Base-by-base conservation (phyloP, 768 basidiomycete species). In the Boletus subcaerulescens region DNA sequence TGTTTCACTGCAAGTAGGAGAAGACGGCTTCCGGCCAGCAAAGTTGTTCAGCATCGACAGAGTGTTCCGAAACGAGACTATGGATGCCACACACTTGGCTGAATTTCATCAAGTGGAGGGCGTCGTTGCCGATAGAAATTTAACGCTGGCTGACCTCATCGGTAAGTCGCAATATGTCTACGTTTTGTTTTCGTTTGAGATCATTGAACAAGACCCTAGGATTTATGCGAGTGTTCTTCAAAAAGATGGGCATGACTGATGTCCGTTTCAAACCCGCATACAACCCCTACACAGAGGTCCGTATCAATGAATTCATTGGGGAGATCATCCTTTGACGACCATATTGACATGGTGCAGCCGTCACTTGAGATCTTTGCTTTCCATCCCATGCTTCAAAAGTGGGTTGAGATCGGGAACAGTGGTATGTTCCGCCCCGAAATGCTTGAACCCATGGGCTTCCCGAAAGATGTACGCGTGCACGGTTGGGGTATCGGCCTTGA, bases 71-170 rank as follows among this genome's bases (percentile, higher is more conserved):
- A 99, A 99, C 64, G 97, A 99, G 73, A 92, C 97, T 0, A 91
- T 92, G 81, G 97, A 99, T 71, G 94, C 94, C 43, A 99, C 97
- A 17, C 97, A 99, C 78, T 67, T 99, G 59, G 97, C 97, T 5
- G 97, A 99, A 73, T 99, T 99, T 79, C 96, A 98, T 70, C 97
- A 99, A 73, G 97, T 99, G n/a, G 97, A 99, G 71, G 97, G 97
- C 48, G 97, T 99, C 44, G 93, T 99, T 26, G 97, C 97, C 11
- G 97, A 99, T 72, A 84, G 86, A 60, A 85, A 86, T 47, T 74
- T 99, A 55, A 98, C 96, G 1, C 77, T 99, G 26, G 96, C 93
- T 17, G 94, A 98, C 69, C 77, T 99, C 56, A 98, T 99, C 59
- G 95, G 94, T 93, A 59, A 44, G 80, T 69, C 33, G 2, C 4